phyloP scores from a whole-genome alignment of 2,329 filamentous ascomycete species.

The Trichoderma simmonsii region DNA sequence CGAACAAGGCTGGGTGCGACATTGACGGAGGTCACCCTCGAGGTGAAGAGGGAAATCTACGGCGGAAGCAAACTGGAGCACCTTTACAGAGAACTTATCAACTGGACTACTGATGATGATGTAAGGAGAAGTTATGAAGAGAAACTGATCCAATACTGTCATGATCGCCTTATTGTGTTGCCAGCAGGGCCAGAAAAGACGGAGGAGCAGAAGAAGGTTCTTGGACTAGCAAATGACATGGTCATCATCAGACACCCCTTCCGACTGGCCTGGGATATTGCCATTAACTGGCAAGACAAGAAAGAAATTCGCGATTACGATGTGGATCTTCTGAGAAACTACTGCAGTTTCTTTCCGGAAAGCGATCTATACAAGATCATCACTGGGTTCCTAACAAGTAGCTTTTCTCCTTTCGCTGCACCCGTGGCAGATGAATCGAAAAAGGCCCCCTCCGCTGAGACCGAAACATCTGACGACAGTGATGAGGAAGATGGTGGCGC shows the following conservation, averaged over 20 bases:
- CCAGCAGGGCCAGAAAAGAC: slow-evolving; percentile 63
- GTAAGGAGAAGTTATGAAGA: slow-evolving; percentile 82
- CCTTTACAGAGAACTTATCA: slow-evolving; percentile 77
- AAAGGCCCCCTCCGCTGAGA: not conserved
- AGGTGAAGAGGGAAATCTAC: slow-evolving; percentile 85
- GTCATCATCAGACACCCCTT: slow-evolving; percentile 93
- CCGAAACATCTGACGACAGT: slow-evolving; percentile 49
- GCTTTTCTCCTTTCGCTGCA: slow-evolving; percentile 75
- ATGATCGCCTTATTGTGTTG: slow-evolving; percentile 71
- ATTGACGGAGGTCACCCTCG: slow-evolving; percentile 75
- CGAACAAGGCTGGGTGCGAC: slow-evolving; percentile 83
- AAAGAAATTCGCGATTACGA: slow-evolving; percentile 76
- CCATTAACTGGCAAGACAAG: slow-evolving; percentile 83
- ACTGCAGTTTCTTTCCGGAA: slow-evolving; percentile 78
- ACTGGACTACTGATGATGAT: slow-evolving; percentile 88
- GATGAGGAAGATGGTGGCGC: slow-evolving; percentile 57
- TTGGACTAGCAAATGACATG: slow-evolving; percentile 82
- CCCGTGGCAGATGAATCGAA: slow-evolving; percentile 27
- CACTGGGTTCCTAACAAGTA: slow-evolving; percentile 76
- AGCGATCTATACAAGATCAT: slow-evolving; percentile 79
- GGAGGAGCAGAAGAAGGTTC: slow-evolving; percentile 67
- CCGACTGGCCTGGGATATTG: slow-evolving; percentile 84
- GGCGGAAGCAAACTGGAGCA: slow-evolving; percentile 71
- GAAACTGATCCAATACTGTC: slow-evolving; percentile 77
- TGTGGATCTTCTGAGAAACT: slow-evolving; percentile 71